These are phyloP conservation scores for Cutaneotrichosporon cutaneum DNA, from an alignment of 1,284 basidiomycete species.

Conservation along the genomic window DNA sequence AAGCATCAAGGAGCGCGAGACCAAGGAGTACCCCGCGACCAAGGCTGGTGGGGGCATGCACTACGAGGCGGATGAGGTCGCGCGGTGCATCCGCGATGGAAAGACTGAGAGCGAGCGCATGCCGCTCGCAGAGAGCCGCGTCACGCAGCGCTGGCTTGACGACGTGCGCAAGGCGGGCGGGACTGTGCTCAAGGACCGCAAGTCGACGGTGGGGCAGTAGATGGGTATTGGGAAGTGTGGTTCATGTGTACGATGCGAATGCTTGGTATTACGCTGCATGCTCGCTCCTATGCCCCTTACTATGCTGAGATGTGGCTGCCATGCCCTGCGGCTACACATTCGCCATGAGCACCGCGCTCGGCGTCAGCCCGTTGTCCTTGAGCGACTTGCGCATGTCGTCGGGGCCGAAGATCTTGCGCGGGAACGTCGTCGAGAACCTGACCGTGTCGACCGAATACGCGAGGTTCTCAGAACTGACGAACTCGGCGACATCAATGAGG, in stretches of 20 bases:
- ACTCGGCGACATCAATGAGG: constrained; percentile 80
- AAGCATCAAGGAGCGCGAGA: constrained; percentile 30
- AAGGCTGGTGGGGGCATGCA: constrained; percentile 56
- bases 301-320: background rate
- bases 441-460: constrained; percentile 71
- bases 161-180: constrained; percentile 59
- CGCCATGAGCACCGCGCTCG: constrained; percentile 50
- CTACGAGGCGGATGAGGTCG: constrained; percentile 64
- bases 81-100: constrained; percentile 70
- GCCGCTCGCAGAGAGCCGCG: constrained; percentile 70
- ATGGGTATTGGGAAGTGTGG: background rate
- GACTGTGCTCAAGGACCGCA: constrained; percentile 39
- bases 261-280: background rate
- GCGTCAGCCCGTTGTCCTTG: constrained; percentile 52
- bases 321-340: constrained; percentile 18
- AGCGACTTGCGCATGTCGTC: constrained; percentile 50
- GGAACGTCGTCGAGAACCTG: constrained; percentile 74
- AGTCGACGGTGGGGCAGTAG: constrained; percentile 33
- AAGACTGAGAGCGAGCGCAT: constrained; percentile 71
- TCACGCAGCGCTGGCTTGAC: constrained; percentile 78
- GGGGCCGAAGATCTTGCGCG: constrained; percentile 57
- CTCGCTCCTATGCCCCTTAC: too few species aligned
- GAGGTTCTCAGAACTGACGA: constrained; percentile 69
- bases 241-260: background rate
- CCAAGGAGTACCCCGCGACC: constrained; percentile 59